These are phyloP conservation scores for Capsicum chinense DNA, from an alignment of 257 asterid genomes.

Conservation along the genomic window DNA sequence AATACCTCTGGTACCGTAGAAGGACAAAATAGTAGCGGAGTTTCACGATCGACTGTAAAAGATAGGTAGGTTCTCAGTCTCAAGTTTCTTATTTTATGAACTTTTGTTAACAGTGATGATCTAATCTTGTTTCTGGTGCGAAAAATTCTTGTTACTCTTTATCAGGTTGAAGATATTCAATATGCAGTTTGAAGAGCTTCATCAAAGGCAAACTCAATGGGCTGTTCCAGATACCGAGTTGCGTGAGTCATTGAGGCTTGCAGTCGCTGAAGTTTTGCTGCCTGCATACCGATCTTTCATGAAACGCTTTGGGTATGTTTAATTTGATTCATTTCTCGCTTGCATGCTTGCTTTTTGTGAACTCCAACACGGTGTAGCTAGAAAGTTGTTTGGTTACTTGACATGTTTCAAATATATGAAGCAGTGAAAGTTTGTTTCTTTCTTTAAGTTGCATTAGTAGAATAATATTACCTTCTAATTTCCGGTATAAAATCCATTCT, in stretches of 20 bases:
- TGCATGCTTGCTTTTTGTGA: neutral
- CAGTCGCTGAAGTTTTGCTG: constrained; percentile 93
- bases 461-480: neutral
- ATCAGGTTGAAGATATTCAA: constrained; percentile 87
- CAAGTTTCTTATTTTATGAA: constrained; percentile 24
- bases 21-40: constrained; percentile 95
- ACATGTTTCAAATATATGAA: neutral
- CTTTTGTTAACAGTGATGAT: neutral
- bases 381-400: constrained; percentile 6
- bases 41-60: constrained; percentile 79
- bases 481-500: neutral
- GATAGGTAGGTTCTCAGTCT: constrained; percentile 77
- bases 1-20: constrained; percentile 69
- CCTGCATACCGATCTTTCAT: constrained; percentile 98
- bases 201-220: constrained; percentile 98
- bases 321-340: neutral
- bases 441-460: neutral
- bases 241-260: constrained; percentile 92
- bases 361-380: neutral
- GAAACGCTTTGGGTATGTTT: constrained; percentile 82
- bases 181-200: constrained; percentile 94
- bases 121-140: neutral
- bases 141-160: constrained; percentile 22
- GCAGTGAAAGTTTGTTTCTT: neutral
- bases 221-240: constrained; percentile 97